Evolutionary conservation across 371 early-diverging fungal genomes (phyloP), one percentile per base, ranked within the genome.

Genomic region (Fennellomyces sp.): DNA sequence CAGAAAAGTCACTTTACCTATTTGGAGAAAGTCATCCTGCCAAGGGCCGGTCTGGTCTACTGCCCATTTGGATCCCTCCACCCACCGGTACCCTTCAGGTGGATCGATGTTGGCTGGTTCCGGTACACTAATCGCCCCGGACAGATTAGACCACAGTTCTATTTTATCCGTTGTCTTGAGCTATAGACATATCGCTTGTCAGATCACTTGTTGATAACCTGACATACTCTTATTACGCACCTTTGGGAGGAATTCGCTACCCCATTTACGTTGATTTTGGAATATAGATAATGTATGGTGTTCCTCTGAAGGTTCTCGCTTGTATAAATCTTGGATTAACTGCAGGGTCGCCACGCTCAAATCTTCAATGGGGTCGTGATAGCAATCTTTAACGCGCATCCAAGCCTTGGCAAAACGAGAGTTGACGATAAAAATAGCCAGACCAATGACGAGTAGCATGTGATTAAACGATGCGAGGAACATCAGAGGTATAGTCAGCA

Each of bases 1-100:
- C 5, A 7, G 42, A 31, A 52, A 11, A 4, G 4, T 15, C 17
- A 7, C 1, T 19, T 54, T 69, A 72, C 76, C 76, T 33, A 73
- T 45, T 7, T 65, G 63, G 3, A 76, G 58, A 12, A 39, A 47
- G n/a, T 72, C 66, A 45, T 78, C 73, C 35, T 61, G 54, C 78
- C 78, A 78, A 27, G 78, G 73, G 12, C 75, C 75, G 13, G 54
- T 61, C 12, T 47, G 38, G 58, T 78, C 78, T 5, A 78, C 35
- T 25, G 10, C 57, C 78, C 78, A 78, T 5, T 45, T 12, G n/a
- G 26, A 35, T 33, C 57, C 64, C 31, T 75, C 66, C n/a, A 48
- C 26, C 78, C 78, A 78, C 2, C 56, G 60, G 47, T 70, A 72
- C 21, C 75, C 75, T 38, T 67, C 41, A 2, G 78, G 78, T 23